Base-by-base conservation (phyloP, 2,329 filamentous ascomycete genomes). In the Arthrocladium fulminans region DNA sequence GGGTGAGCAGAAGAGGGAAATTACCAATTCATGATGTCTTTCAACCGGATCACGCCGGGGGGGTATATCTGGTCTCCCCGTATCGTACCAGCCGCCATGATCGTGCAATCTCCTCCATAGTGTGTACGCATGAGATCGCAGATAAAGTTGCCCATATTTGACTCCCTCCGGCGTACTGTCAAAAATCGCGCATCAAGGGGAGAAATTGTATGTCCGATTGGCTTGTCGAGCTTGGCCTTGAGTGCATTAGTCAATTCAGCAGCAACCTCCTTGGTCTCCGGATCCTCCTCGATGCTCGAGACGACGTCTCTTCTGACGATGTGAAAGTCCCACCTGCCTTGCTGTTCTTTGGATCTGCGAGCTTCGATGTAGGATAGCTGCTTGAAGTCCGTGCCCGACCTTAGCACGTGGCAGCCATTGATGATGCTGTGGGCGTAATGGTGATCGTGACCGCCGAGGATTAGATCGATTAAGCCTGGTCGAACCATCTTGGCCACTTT, bases 381-480 rank as follows among this genome's bases (percentile, higher is more conserved):
- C 67, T 92, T 94, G 68, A 95, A 96, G 64, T 96, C 89, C 15
- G 83, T 87, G 0, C 89, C 88, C 0, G 86, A 94, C 1, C 89
- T 79, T n/a, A 96, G 71, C 2, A 94, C 79, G 59, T 95, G 88
- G 0, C 80, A 86, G 7, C 83, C 83, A 52, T 89, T 88, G 63
- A 92, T 76, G 48, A 88, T 61, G 47, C 74, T 77, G 66, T 95
- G 87, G 13, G 75, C 76, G 62, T 95, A 95, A 66, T 84, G 92
- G 63, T 96, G 89, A 59, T 95, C 89, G 60, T 95, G 88, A 0
- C 88, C 88, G 42, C 88, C 88, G 0, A 95, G 74, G 38, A 96
- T 84, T 29, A 95, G 79, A 63, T 96, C 89, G 17, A 94, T 81
- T 47, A 86, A 65, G 0, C 85, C 87, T 3, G 79, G 75, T 0